A percentile compares a stretch with the other conserved stretches of the same genome.
phyloP scores from a whole-genome alignment of 805 yeast genomes.

The Limtongozyma cylindracea region DNA sequence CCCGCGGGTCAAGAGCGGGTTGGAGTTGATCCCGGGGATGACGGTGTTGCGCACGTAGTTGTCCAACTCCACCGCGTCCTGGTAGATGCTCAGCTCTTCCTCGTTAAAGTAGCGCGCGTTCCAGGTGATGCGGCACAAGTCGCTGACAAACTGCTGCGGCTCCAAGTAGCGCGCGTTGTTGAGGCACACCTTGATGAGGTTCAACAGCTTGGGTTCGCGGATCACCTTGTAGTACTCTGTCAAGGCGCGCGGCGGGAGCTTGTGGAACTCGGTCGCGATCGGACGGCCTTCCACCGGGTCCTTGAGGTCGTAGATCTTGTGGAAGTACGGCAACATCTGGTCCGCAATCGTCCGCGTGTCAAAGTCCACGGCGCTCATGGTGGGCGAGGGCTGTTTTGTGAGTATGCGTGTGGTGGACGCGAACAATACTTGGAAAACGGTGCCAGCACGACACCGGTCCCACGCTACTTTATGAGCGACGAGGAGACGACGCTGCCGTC shows the following conservation, averaged over 20 bases:
- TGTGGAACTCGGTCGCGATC: constrained; percentile 33
- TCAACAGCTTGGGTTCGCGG: constrained; percentile 59
- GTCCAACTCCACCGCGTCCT: constrained; percentile 39
- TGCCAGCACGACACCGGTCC: too few species aligned
- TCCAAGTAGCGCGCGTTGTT: constrained; percentile 25
- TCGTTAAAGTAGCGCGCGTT: constrained; percentile 73
- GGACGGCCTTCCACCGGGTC: too few species aligned
- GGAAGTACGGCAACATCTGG: too few species aligned
- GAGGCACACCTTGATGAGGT: constrained; percentile 36
- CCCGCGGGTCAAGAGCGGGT: constrained; percentile 10
- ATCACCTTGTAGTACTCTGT: constrained; percentile 66
- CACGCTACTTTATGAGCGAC: too few species aligned
- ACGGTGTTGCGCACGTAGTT: constrained; percentile 17
- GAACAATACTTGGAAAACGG: too few species aligned
- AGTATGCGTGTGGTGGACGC: too few species aligned
- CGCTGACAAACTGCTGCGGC: constrained; percentile 48
- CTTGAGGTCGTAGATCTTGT: too few species aligned
- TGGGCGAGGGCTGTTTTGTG: too few species aligned
- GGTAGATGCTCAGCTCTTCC: constrained; percentile 37
- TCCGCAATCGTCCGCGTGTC: too few species aligned
- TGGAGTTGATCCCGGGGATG: constrained; percentile 21
- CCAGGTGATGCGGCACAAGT: constrained; percentile 70
- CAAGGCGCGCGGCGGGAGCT: constrained; percentile 46
- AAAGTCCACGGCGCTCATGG: too few species aligned
- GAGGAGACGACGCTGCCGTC: too few species aligned